Conservation (phyloP, 257 asterid genomes). For the Anisodus tanguticus region DNA sequence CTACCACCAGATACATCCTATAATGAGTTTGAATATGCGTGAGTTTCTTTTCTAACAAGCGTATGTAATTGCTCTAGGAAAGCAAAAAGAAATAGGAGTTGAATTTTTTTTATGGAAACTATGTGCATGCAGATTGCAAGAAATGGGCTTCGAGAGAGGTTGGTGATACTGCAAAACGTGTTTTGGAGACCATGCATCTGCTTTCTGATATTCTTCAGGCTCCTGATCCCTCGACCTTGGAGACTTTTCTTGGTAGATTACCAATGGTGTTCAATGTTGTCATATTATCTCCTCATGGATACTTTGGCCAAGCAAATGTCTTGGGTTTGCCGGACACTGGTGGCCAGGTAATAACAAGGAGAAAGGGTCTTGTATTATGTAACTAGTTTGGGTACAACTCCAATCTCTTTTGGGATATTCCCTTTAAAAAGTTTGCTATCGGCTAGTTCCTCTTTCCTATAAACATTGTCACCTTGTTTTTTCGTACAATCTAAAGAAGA, state of each 20-base stretch:
- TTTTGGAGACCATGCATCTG: slow-evolving; percentile 80
- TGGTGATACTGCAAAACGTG: slow-evolving; percentile 85
- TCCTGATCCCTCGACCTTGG: slow-evolving; percentile 88
- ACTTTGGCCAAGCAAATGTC: slow-evolving; percentile 98
- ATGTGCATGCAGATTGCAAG: slow-evolving; percentile 73
- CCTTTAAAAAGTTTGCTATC: not conserved
- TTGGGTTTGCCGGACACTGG: slow-evolving; percentile 99
- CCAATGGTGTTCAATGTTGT: slow-evolving; percentile 97
- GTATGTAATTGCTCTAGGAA: slow-evolving; percentile 6
- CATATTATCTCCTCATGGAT: slow-evolving; percentile 89
- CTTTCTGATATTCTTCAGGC: slow-evolving; percentile 96
- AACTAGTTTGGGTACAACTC: not conserved
- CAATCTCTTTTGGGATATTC: not conserved
- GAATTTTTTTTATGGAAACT: not conserved
- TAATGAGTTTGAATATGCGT: slow-evolving; percentile 82
- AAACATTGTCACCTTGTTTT: not conserved
- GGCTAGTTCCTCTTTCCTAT: not conserved
- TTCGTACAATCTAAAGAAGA: not conserved
- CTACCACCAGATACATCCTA: slow-evolving; percentile 68
- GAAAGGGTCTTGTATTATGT: slow-evolving; percentile 18
- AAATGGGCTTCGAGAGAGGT: slow-evolving; percentile 96
- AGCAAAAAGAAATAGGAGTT: not conserved
- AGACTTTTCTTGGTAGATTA: slow-evolving; percentile 86
- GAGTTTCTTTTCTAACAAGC: slow-evolving; percentile 35
- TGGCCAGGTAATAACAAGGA: slow-evolving; percentile 76